phyloP scores from a whole-genome alignment of 331 rosid species.

The Quercus lobata region DNA sequence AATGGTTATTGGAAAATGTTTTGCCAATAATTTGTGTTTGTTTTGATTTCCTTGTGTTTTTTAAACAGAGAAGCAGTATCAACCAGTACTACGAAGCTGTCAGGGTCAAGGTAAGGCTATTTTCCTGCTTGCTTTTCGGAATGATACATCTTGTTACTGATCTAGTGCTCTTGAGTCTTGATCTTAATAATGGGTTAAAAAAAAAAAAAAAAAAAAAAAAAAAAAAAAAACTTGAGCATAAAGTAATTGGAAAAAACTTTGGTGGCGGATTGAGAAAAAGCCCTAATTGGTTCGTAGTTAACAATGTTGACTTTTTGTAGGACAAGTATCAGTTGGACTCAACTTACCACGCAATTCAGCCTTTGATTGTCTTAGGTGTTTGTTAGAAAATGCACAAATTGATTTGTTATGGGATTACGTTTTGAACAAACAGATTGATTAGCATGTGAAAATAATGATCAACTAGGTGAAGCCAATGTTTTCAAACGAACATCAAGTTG shows the following conservation, averaged over 20 bases:
- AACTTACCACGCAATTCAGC: not conserved
- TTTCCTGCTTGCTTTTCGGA: too few species aligned
- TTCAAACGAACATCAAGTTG: not conserved
- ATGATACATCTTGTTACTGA: too few species aligned
- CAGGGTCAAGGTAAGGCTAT: conserved; percentile 45
- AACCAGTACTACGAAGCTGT: conserved; percentile 30
- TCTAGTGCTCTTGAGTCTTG: too few species aligned
- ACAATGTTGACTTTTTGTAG: conserved; percentile 1
- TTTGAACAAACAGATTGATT: too few species aligned
- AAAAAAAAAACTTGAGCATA: too few species aligned
- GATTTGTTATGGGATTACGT: not conserved
- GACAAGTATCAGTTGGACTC: not conserved
- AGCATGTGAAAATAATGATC: not conserved
- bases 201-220: too few species aligned
- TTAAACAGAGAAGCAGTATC: conserved; percentile 60
- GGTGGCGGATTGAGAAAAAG: not conserved
- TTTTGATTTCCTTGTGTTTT: conserved; percentile 17
- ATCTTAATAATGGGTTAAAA: too few species aligned
- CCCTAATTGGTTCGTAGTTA: not conserved
- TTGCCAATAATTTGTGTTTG: not conserved
- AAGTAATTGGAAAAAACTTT: too few species aligned
- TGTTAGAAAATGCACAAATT: not conserved
- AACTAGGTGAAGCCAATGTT: not conserved
- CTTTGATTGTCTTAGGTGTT: not conserved
- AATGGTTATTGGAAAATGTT: not conserved